Conservation (phyloP, 2,329 filamentous ascomycete species). For the Bipolaris gigantea region DNA sequence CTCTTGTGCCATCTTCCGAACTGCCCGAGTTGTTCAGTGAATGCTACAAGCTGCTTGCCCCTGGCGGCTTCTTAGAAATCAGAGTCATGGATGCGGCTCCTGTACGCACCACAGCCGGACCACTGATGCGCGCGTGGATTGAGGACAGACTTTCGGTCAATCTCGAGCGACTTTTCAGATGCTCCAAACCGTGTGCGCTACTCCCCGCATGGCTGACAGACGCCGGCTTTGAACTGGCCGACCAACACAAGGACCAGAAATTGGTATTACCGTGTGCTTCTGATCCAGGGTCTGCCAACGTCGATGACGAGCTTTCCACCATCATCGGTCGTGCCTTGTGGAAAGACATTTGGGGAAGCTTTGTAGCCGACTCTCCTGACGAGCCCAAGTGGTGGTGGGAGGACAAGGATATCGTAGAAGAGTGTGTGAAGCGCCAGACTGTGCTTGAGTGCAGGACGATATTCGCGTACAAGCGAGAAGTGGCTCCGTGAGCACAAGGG, state of each 20-base stretch:
- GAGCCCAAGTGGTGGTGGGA: constrained; percentile 47
- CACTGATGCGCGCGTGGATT: constrained; percentile 62
- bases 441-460: constrained; percentile 44
- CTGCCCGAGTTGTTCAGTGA: constrained; percentile 60
- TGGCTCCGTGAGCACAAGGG: background rate
- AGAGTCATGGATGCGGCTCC: constrained; percentile 66
- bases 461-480: constrained; percentile 38
- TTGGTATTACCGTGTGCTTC: constrained; percentile 39
- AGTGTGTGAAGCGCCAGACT: constrained; percentile 41
- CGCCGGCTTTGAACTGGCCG: constrained; percentile 50
- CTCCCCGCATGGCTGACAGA: constrained; percentile 63
- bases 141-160: constrained; percentile 63
- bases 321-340: constrained; percentile 43
- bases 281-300: constrained; percentile 19
- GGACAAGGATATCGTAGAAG: constrained; percentile 40
- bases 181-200: constrained; percentile 60
- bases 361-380: constrained; percentile 35
- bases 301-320: constrained; percentile 38
- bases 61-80: constrained; percentile 60
- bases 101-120: constrained; percentile 58
- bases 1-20: constrained; percentile 59
- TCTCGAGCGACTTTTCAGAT: constrained; percentile 61
- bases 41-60: constrained; percentile 59
- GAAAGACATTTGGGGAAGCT: constrained; percentile 44
- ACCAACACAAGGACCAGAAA: constrained; percentile 24